Conservation (phyloP, 352 stramenopile genomes). For the Phytopythium sindhum region DNA sequence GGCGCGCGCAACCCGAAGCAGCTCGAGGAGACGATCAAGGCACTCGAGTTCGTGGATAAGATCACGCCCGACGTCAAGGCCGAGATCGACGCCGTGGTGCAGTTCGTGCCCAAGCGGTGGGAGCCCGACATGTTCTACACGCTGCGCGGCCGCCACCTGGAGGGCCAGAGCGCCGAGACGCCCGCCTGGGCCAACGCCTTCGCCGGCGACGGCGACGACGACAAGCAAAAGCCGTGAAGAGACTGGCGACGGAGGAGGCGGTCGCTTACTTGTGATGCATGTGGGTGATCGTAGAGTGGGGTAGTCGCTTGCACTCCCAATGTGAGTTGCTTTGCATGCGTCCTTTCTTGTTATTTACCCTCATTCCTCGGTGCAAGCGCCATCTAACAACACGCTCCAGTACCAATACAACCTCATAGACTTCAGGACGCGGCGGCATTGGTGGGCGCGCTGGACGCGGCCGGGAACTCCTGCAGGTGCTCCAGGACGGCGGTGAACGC, state of each 20-base stretch:
- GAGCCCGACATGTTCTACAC: conserved; percentile 1
- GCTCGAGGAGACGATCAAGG: conserved; percentile 54
- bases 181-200: conserved; percentile 1
- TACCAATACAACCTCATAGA: too few relatives aligned
- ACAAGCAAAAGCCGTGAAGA: neutral
- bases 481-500: neutral
- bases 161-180: neutral
- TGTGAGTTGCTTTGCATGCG: too few relatives aligned
- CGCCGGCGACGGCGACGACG: neutral
- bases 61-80: conserved; percentile 52
- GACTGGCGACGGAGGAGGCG: too few relatives aligned
- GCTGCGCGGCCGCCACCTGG: neutral
- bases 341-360: too few relatives aligned
- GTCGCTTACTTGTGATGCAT: too few relatives aligned
- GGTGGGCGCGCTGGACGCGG: neutral
- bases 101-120: conserved; percentile 15
- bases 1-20: conserved; percentile 44
- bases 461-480: neutral
- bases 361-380: too few relatives aligned
- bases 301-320: too few relatives aligned
- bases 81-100: conserved; percentile 45
- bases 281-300: too few relatives aligned
- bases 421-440: neutral
- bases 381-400: too few relatives aligned
- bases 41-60: conserved; percentile 38